Evolutionary conservation across 257 asterid species (phyloP), one percentile per base, ranked within the genome.

Genomic region (Plantago major): DNA sequence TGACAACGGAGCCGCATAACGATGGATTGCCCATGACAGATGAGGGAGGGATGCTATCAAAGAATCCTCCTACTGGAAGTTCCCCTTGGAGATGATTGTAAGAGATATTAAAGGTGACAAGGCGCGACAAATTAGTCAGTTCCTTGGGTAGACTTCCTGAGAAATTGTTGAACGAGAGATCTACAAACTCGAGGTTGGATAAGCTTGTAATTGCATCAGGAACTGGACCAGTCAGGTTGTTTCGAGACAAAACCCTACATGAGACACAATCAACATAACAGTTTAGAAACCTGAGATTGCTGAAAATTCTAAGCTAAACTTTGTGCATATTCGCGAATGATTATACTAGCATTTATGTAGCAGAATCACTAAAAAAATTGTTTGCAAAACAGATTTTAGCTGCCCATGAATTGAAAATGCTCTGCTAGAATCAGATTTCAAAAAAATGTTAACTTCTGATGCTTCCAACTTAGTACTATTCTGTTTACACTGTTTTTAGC

Each of bases 21-120:
- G 82, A 81, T 40, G 96, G 96, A 58, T 90, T 90, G 1, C 92
- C 92, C 1, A 65, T 46, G 9, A 90, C 88, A 7, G 93, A 87
- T 3, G 96, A 76, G 10, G 79, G 67, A 42, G 92, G 76, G 62
- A 90, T 78, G 42, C 83, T 79, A 64, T 85, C 85, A 74, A 90
- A 90, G 74, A 87, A 87, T 17, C 93, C 96, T 55, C 95, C 96
- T 33, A 78, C 81, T 0, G 95, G 97, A 38, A 90, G 88, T 63
- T 84, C 95, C 6, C 97, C 97, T 43, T 81, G 55, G 46, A 90
- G 86, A 62, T 76, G 71, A 69, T 90, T 90, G 65, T 82, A 83
- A 15, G 97, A 85, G 70, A 83, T 77, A 43, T 90, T 87, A 53
- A 90, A 87, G 14, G 83, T 66, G 13, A 22, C 30, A 16, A 87